A percentile compares a stretch with the other conserved stretches of the same genome.
These are phyloP conservation scores for Hylodesmum podocarpum DNA, from an alignment of 306 rosid genomes.

Conservation along the genomic window DNA sequence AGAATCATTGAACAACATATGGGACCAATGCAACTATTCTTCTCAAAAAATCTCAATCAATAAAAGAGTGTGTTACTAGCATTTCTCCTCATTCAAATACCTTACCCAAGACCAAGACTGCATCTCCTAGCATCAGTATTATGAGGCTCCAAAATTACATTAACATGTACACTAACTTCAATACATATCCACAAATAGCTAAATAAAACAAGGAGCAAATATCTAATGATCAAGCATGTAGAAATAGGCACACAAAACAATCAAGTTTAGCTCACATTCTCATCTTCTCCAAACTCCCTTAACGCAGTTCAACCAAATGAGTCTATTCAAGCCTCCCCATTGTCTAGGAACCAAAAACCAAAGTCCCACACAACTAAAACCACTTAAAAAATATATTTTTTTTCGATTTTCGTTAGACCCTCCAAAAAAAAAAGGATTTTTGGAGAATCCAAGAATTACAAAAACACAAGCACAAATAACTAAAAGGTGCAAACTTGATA, in stretches of 20 bases:
- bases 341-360: background rate
- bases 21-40: too few relatives aligned
- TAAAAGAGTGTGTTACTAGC: too few relatives aligned
- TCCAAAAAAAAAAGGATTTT: background rate
- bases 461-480: background rate
- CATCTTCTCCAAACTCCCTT: background rate
- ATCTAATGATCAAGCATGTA: background rate
- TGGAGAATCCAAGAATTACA: background rate
- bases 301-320: constrained; percentile 2
- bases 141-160: background rate
- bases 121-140: background rate
- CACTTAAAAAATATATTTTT: background rate
- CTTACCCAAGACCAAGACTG: background rate
- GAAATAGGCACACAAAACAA: background rate
- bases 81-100: too few relatives aligned
- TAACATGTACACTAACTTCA: background rate
- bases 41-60: too few relatives aligned
- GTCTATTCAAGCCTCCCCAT: background rate
- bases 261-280: background rate
- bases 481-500: constrained; percentile 1
- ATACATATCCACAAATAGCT: background rate
- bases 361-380: background rate
- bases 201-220: background rate
- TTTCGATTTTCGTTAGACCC: background rate
- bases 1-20: too few relatives aligned